Base-by-base conservation (phyloP, 345 rosid species). In the Linum lewisii region DNA sequence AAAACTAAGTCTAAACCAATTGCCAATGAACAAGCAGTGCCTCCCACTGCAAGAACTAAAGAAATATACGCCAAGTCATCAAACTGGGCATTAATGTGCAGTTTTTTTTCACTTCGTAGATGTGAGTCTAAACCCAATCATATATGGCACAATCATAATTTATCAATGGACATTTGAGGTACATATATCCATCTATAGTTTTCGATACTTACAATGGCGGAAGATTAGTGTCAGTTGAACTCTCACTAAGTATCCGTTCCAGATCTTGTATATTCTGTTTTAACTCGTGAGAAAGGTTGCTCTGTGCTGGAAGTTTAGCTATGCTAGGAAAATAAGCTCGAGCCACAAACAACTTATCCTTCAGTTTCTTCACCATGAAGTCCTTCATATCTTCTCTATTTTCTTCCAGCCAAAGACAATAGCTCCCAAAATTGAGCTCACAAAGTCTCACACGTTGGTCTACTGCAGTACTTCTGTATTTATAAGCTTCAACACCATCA, bases 271-370 rank as follows among this genome's bases (percentile, higher is more conserved):
- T 93, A 67, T 81, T 89, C 73, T 81, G 96, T 76, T 60, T 87
- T 79, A 93, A 42, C 76, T 85, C 99, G 58, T 69, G 84, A 64
- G 97, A 72, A 64, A 93, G 74, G 67, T 73, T 80, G 73, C 63
- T 78, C 69, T 87, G 90, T 54, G 78, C 68, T 69, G 87, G 95
- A 72, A 89, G 81, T 70, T 93, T 93, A 42, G 99, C 97, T 76
- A 93, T 79, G 61, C 76, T 93, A 44, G 99, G 97, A 73, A 73
- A 93, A 78, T 93, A 93, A 71, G 99, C 86, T 71, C 99, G 81
- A 62, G 96, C 96, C 57, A 82, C 90, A 69, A 93, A 93, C 63
- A 93, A 95, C 66, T 67, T 83, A 69, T 89, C 99, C 77, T 88
- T 92, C 76, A 92, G 72, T 75, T 79, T 86, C 77, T 86, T 92